phyloP scores from a whole-genome alignment of 1,139 yeast species.

The Hemisphaericaspora xylanilytica region DNA sequence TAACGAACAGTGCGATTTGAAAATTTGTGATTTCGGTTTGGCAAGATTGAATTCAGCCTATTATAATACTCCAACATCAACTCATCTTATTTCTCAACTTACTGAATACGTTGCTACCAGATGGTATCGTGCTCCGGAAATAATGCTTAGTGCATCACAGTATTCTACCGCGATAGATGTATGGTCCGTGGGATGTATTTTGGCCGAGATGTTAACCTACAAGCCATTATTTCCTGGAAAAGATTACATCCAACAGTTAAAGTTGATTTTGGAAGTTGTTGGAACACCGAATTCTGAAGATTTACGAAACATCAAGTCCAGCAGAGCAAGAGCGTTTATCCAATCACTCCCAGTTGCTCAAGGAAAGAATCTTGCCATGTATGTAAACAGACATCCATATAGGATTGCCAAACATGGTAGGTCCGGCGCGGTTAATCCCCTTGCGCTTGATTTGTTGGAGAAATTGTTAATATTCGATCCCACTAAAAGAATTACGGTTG shows the following conservation, averaged over 20 bases:
- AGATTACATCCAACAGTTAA: conserved; percentile 88
- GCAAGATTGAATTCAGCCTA: conserved; percentile 54
- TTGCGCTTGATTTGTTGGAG: conserved; percentile 75
- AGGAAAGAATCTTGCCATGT: conserved; percentile 13
- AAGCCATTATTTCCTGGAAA: conserved; percentile 91
- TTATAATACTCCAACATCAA: conserved; percentile 28
- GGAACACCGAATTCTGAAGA: conserved; percentile 91
- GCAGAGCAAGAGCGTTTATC: conserved; percentile 85
- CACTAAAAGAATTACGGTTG: conserved; percentile 69
- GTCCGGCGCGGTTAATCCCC: conserved; percentile 47
- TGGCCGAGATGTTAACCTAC: conserved; percentile 88
- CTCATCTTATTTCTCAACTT: conserved; percentile 50
- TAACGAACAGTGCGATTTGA: conserved; percentile 90
- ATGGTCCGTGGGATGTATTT: conserved; percentile 95
- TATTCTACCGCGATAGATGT: conserved; percentile 94
- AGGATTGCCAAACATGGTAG: conserved; percentile 18
- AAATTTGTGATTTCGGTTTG: conserved; percentile 92
- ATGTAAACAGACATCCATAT: conserved; percentile 20
- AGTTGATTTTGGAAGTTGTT: conserved; percentile 80
- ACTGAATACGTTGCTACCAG: conserved; percentile 97
- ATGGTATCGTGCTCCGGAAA: conserved; percentile 97
- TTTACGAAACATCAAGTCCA: conserved; percentile 72
- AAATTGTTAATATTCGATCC: conserved; percentile 81
- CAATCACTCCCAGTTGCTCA: conserved; percentile 55
- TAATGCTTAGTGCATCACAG: conserved; percentile 83